phyloP scores from a whole-genome alignment of 805 yeast species.

The Hanseniaspora vineae region DNA sequence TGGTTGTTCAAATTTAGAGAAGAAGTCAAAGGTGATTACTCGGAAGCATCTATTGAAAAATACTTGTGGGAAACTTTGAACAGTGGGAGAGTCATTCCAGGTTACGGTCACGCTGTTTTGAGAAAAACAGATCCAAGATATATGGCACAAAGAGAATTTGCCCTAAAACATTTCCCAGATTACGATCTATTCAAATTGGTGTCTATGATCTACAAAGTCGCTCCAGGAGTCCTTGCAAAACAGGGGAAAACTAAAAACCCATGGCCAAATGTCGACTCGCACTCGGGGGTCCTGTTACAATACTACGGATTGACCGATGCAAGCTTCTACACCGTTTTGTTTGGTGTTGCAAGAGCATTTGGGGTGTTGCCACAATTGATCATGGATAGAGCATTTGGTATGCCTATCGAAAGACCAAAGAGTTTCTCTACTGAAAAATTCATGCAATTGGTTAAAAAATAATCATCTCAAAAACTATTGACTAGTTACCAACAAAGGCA shows the following conservation, averaged over 20 bases:
- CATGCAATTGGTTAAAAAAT: slow-evolving; percentile 57
- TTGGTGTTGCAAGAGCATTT: slow-evolving; percentile 78
- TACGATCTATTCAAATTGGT: slow-evolving; percentile 70
- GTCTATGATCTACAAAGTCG: slow-evolving; percentile 65
- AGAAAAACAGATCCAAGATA: slow-evolving; percentile 85
- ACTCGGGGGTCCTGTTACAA: slow-evolving; percentile 74
- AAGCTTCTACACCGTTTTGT: slow-evolving; percentile 73
- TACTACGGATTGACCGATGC: slow-evolving; percentile 76
- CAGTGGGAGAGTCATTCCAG: slow-evolving; percentile 77
- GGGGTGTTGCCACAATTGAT: slow-evolving; percentile 80
- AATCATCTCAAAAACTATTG: neutral
- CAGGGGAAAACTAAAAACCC: slow-evolving; percentile 90
- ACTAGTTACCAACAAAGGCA: too few relatives aligned
- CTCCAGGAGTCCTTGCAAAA: slow-evolving; percentile 66
- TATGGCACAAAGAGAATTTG: slow-evolving; percentile 77
- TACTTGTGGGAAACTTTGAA: slow-evolving; percentile 70
- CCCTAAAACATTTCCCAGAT: slow-evolving; percentile 62
- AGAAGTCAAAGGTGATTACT: slow-evolving; percentile 48
- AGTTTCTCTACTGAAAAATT: slow-evolving; percentile 90
- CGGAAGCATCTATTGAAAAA: slow-evolving; percentile 56
- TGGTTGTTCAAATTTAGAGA: slow-evolving; percentile 60
- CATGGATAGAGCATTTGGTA: slow-evolving; percentile 72
- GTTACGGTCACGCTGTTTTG: slow-evolving; percentile 80
- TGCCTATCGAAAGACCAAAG: slow-evolving; percentile 81
- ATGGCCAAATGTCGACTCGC: slow-evolving; percentile 87